Percentiles rank a stretch among this genome's conserved stretches.
Conservation (phyloP, 176 grass and related monocot genomes). For the Typha latifolia region DNA sequence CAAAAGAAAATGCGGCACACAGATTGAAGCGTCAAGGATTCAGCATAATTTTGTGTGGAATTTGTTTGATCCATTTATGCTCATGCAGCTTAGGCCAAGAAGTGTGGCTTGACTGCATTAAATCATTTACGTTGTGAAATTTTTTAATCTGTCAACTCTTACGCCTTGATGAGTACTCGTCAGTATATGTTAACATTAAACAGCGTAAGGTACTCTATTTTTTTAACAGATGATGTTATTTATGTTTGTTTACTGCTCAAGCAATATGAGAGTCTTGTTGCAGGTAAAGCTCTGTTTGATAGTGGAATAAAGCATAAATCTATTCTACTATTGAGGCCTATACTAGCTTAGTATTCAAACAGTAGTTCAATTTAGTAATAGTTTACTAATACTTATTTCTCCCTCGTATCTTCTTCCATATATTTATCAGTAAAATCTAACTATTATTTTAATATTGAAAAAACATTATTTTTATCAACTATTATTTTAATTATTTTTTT, state of each 20-base stretch:
- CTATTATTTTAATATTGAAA: no score
- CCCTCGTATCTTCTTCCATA: no score
- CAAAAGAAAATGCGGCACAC: constrained; percentile 69
- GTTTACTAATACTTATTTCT: no score
- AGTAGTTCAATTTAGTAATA: no score
- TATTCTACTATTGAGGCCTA: no score
- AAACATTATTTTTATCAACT: no score
- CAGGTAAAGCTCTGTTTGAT: no score
- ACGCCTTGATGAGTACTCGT: constrained; percentile 22
- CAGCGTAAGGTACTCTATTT: constrained; percentile 21
- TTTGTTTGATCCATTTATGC: constrained; percentile 18
- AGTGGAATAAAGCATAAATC: no score
- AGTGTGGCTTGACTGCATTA: constrained; percentile 25
- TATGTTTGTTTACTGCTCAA: constrained; percentile 36
- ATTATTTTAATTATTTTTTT: no score
- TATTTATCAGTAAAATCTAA: no score
- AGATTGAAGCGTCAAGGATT: constrained; percentile 33
- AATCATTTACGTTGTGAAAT: background rate
- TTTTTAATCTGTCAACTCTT: background rate
- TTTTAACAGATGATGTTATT: constrained; percentile 17
- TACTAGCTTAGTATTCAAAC: no score
- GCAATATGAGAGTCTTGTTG: constrained; percentile 36
- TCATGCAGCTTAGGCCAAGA: constrained; percentile 32
- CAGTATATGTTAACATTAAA: constrained; percentile 28
- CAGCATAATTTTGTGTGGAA: constrained; percentile 19